These are phyloP conservation scores for Bacterosira constricta DNA, from an alignment of 108 stramenopile genomes.

Conservation along the genomic window DNA sequence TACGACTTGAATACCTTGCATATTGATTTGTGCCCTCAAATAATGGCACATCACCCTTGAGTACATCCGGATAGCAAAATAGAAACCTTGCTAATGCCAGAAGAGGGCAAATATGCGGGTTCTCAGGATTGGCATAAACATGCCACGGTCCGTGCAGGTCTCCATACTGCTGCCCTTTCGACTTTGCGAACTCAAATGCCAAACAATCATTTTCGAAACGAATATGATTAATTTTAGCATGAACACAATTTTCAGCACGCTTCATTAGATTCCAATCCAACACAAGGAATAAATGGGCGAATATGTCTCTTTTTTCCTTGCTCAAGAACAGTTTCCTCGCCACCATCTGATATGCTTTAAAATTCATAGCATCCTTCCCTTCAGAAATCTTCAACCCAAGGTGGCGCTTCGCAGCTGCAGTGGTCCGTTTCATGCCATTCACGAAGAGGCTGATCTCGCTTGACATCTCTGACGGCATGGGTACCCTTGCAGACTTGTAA, in stretches of 20 bases:
- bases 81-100: conserved; percentile 17
- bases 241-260: conserved; percentile 15
- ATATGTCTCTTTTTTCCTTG: conserved; percentile 4
- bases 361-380: conserved; percentile 13
- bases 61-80: conserved; percentile 2
- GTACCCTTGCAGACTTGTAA: too few relatives aligned
- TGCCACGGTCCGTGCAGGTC: conserved; percentile 6
- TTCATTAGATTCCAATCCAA: conserved; percentile 30
- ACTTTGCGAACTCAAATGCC: conserved; percentile 21
- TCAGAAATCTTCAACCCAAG: background rate
- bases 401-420: conserved; percentile 1
- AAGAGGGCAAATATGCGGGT: conserved; percentile 14
- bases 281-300: conserved; percentile 16
- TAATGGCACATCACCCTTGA: background rate
- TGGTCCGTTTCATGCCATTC: background rate
- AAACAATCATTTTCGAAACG: conserved; percentile 10
- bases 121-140: conserved; percentile 28
- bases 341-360: conserved; percentile 4
- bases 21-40: conserved; percentile 14
- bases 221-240: conserved; percentile 12
- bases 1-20: conserved; percentile 18
- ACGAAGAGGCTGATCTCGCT: too few relatives aligned
- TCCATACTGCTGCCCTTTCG: conserved; percentile 18
- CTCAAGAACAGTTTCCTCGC: background rate
- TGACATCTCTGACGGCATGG: too few relatives aligned